A percentile compares a stretch with the other conserved stretches of the same genome.
phyloP scores from a whole-genome alignment of 2,329 filamentous ascomycete genomes.

The Knoxdaviesia proteae region DNA sequence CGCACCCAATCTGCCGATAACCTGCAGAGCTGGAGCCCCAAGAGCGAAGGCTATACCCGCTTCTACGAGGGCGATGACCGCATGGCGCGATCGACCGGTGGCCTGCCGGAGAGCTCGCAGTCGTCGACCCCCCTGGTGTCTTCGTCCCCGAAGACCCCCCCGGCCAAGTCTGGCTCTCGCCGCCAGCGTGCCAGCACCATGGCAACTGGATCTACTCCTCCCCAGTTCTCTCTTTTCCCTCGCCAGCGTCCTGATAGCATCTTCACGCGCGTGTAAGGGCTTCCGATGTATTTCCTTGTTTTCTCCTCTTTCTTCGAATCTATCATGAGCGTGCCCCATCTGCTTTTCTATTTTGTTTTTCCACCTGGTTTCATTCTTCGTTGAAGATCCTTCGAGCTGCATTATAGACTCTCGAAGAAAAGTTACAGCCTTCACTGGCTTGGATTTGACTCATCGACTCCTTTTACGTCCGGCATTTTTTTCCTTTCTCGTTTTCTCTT shows the following conservation, averaged over 20 bases:
- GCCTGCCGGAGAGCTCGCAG: too few species aligned
- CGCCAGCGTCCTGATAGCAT: too few species aligned
- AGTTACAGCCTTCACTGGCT: too few species aligned
- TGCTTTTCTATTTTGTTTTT: not conserved
- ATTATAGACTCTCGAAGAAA: too few species aligned
- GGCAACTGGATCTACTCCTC: constrained; percentile 12
- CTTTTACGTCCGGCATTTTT: not conserved
- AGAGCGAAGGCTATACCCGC: constrained; percentile 10
- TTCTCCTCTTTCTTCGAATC: too few species aligned
- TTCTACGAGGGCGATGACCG: too few species aligned
- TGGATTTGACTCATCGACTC: constrained; percentile 1
- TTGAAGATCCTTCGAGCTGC: not conserved
- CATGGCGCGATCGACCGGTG: too few species aligned
- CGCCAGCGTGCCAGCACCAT: constrained; percentile 9
- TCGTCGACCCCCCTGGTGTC: too few species aligned
- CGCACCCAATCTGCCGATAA: constrained; percentile 24
- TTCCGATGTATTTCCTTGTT: too few species aligned
- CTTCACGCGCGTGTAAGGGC: too few species aligned
- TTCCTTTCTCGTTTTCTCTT: constrained; percentile 1
- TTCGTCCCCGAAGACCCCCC: constrained; percentile 10
- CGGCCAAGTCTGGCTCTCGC: constrained; percentile 26
- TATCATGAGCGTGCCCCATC: not conserved
- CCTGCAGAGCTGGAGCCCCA: constrained; percentile 7
- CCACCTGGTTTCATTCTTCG: not conserved
- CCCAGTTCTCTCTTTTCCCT: not conserved